Conservation (phyloP, 768 basidiomycete genomes). For the Pleurotus tuoliensis region DNA sequence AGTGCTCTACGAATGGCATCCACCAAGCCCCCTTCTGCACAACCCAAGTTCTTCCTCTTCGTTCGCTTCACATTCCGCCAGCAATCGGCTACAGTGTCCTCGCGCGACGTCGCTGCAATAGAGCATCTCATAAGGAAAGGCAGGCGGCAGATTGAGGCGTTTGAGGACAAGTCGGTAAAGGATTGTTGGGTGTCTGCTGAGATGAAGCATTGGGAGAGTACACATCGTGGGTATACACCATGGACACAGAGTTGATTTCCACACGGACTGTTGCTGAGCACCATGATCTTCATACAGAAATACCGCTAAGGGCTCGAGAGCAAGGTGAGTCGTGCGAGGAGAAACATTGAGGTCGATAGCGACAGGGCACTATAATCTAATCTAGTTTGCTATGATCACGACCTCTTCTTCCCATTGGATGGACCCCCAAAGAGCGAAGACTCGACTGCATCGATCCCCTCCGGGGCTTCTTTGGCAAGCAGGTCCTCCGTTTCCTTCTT, state of each 20-base stretch:
- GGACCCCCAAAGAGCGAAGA: constrained; percentile 4
- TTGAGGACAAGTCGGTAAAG: constrained; percentile 60
- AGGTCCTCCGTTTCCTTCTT: constrained; percentile 9
- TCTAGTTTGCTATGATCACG: not conserved
- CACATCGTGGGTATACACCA: constrained; percentile 1
- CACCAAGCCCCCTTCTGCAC: constrained; percentile 58
- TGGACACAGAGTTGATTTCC: not conserved
- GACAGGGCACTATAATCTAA: not conserved
- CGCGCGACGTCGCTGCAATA: constrained; percentile 63
- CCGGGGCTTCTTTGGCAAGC: constrained; percentile 15
- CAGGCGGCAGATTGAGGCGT: constrained; percentile 61
- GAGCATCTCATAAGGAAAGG: constrained; percentile 78
- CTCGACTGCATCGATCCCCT: constrained; percentile 1
- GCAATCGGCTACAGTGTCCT: constrained; percentile 56
- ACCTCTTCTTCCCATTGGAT: not conserved
- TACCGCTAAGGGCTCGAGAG: too few species aligned
- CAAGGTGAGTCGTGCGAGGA: too few species aligned
- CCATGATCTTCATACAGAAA: too few species aligned
- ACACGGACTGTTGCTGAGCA: too few species aligned
- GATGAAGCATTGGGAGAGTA: constrained; percentile 59
- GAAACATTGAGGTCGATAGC: too few species aligned
- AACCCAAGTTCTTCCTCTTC: constrained; percentile 62
- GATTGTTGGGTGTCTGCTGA: constrained; percentile 73
- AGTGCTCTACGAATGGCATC: constrained; percentile 77
- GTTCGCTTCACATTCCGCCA: constrained; percentile 67